Percentiles rank a stretch among this genome's conserved stretches.
Conservation (phyloP, 805 yeast species). For the Lachancea fermentati region DNA sequence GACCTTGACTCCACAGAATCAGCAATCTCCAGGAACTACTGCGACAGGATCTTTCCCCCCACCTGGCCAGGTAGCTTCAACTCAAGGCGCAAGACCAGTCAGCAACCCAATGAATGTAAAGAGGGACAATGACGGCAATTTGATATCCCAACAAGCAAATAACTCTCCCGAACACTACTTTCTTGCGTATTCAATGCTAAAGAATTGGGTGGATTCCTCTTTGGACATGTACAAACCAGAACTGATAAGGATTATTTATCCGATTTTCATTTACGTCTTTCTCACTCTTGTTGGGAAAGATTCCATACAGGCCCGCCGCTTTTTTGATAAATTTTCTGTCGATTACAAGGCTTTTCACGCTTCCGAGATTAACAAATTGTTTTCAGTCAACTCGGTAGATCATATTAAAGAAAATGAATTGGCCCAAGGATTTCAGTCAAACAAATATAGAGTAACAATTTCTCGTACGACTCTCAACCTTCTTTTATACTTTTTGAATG, state of each 20-base stretch:
- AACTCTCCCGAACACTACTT: conserved; percentile 58
- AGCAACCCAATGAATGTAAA: conserved; percentile 31
- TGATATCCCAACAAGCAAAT: conserved; percentile 21
- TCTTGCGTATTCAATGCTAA: conserved; percentile 74
- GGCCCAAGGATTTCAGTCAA: conserved; percentile 66
- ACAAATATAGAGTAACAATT: conserved; percentile 69
- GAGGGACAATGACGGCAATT: conserved; percentile 28
- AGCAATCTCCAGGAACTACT: conserved; percentile 44
- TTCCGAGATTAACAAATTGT: conserved; percentile 63
- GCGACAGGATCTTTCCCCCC: conserved; percentile 34
- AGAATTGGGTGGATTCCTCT: conserved; percentile 87
- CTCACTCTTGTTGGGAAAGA: conserved; percentile 70
- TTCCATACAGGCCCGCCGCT: conserved; percentile 57
- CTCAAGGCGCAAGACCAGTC: conserved; percentile 31
- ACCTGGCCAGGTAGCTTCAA: conserved; percentile 10
- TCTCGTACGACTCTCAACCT: conserved; percentile 82
- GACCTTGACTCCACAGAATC: conserved; percentile 45
- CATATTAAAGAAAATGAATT: conserved; percentile 79
- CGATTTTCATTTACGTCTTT: conserved; percentile 86
- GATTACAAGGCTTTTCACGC: conserved; percentile 77
- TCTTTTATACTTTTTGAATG: conserved; percentile 80
- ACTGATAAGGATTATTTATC: conserved; percentile 75
- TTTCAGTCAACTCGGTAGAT: conserved; percentile 70
- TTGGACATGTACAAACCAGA: conserved; percentile 90
- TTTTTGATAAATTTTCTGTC: conserved; percentile 65